Evolutionary conservation across 768 basidiomycete species (phyloP).

Genomic region (Boletus speciosus): DNA sequence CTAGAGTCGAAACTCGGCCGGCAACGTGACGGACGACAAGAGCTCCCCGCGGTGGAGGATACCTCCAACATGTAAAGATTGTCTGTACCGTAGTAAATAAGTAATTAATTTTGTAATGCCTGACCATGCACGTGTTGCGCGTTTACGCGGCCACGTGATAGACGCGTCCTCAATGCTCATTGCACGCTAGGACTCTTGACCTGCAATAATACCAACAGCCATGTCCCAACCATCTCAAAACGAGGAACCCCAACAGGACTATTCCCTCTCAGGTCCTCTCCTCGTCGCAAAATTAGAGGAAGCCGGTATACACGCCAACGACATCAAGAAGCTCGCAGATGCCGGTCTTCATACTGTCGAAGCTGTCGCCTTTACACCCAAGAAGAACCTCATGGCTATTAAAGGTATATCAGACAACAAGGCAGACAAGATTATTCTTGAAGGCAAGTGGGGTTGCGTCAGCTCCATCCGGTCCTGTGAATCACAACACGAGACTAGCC

Average conservation of each 20-base stretch:
- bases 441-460: constrained; percentile 54
- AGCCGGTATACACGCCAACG: constrained; percentile 82
- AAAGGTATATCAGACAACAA: constrained; percentile 98
- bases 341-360: constrained; percentile 94
- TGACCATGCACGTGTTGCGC: constrained; percentile 2
- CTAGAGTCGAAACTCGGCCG: constrained; percentile 65
- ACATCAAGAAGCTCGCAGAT: constrained; percentile 92
- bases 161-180: constrained; percentile 20
- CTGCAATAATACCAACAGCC: not conserved
- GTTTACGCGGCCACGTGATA: constrained; percentile 31
- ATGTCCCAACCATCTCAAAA: constrained; percentile 51
- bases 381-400: constrained; percentile 84
- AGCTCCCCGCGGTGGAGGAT: constrained; percentile 8
- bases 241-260: constrained; percentile 48
- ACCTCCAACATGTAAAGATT: not conserved
- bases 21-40: constrained; percentile 3
- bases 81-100: not conserved
- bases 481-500: constrained; percentile 44
- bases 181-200: not conserved
- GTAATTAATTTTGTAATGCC: not conserved
- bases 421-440: constrained; percentile 91
- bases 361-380: constrained; percentile 93
- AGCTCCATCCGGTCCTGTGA: not conserved
- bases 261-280: constrained; percentile 71
- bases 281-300: constrained; percentile 84